Evolutionary conservation across 805 yeast species (phyloP).

Genomic region (Kockiozyma suomiensis): DNA sequence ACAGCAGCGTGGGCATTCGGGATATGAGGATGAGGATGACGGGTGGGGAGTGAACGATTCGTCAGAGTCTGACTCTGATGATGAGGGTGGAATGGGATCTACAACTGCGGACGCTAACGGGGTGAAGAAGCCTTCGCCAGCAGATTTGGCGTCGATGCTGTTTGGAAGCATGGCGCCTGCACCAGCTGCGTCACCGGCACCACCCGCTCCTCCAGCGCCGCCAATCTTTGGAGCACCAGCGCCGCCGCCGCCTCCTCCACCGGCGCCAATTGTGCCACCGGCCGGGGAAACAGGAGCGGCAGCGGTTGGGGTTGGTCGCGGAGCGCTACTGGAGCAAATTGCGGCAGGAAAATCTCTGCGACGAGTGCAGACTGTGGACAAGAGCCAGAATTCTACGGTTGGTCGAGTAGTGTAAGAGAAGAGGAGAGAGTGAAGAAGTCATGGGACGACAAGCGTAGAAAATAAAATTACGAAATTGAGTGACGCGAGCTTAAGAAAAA

Average conservation of each 20-base stretch:
- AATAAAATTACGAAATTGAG: too few relatives aligned
- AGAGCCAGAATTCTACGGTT: conserved; percentile 37
- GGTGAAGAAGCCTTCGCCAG: conserved; percentile 43
- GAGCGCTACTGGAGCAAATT: conserved; percentile 61
- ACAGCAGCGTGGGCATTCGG: conserved; percentile 40
- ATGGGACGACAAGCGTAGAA: background rate
- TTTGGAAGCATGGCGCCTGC: conserved; percentile 47
- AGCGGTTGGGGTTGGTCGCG: conserved; percentile 46
- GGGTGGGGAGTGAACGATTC: conserved; percentile 37
- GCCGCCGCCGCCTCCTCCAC: conserved; percentile 48
- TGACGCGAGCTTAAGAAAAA: too few relatives aligned
- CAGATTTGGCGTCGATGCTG: conserved; percentile 48
- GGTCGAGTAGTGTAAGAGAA: conserved; percentile 10
- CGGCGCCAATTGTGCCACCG: conserved; percentile 45
- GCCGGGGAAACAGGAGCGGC: conserved; percentile 41
- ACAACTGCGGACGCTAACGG: conserved; percentile 3
- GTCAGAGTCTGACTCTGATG: conserved; percentile 40
- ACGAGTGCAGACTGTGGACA: conserved; percentile 47
- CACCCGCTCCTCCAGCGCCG: conserved; percentile 42
- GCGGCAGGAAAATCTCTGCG: conserved; percentile 54
- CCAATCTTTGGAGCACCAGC: conserved; percentile 47
- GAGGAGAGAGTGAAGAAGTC: background rate
- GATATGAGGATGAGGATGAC: conserved; percentile 40
- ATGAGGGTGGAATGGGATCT: conserved; percentile 31
- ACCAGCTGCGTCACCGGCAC: conserved; percentile 35